These are phyloP conservation scores for Monocercomonoides exilis DNA, from an alignment of 78 protist species.

Conservation along the genomic window DNA sequence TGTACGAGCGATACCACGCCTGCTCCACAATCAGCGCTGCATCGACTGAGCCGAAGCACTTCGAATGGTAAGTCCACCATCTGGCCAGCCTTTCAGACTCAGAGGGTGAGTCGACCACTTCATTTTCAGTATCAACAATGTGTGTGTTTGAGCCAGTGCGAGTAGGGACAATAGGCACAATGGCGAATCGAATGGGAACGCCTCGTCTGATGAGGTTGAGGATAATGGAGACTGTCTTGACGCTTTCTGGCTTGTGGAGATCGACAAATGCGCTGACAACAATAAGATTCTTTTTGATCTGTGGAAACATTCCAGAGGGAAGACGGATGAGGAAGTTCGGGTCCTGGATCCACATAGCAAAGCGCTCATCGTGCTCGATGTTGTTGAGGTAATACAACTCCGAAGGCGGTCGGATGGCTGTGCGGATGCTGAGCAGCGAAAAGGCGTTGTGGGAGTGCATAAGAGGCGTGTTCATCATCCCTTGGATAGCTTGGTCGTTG, in stretches of 20 bases:
- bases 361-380: neutral
- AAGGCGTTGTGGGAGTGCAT: too few species aligned
- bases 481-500: too few species aligned
- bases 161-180: neutral
- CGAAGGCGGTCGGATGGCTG: neutral
- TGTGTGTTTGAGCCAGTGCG: neutral
- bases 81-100: neutral
- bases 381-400: neutral
- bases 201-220: neutral
- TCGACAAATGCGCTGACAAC: neutral
- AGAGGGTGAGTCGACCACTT: too few species aligned
- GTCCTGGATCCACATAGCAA: neutral
- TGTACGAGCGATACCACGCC: neutral
- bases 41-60: neutral
- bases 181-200: neutral
- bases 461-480: too few species aligned
- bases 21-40: neutral
- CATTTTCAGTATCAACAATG: too few species aligned
- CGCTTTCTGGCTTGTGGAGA: neutral
- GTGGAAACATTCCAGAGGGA: neutral
- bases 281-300: neutral
- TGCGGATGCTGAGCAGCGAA: neutral
- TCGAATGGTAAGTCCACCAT: neutral
- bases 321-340: neutral
- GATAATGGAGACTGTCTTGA: neutral